These are phyloP conservation scores for Chlamydomonas sphaeroides DNA, from an alignment of 139 green algal genomes.

Conservation along the genomic window DNA sequence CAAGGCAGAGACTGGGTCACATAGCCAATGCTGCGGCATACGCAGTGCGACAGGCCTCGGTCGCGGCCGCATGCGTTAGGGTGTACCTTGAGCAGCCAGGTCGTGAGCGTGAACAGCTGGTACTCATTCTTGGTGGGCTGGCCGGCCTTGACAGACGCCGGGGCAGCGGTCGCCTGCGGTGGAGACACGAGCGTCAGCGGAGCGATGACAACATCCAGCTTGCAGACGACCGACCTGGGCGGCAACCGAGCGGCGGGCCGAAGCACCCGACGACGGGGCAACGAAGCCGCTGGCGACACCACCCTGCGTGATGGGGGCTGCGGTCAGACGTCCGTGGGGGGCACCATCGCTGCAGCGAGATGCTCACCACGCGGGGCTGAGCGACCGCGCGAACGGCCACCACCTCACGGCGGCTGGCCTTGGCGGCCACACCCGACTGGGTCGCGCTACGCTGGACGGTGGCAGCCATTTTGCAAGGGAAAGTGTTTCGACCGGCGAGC, in stretches of 20 bases:
- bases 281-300: background rate
- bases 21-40: no score
- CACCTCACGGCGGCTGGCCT: conserved; percentile 29
- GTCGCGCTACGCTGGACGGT: conserved; percentile 8
- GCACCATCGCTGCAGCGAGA: background rate
- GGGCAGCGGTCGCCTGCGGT: conserved; percentile 6
- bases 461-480: conserved; percentile 34
- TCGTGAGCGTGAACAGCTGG: conserved; percentile 83
- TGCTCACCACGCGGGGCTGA: conserved; percentile 11
- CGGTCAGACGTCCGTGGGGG: background rate
- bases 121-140: conserved; percentile 55
- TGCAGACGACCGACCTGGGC: conserved; percentile 2
- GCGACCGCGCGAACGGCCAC: conserved; percentile 29
- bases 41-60: no score
- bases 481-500: no score
- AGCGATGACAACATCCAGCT: background rate
- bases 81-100: conserved; percentile 86
- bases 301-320: background rate
- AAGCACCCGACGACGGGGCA: background rate
- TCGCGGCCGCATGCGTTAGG: background rate
- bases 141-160: background rate
- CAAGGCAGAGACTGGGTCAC: no score
- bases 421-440: conserved; percentile 27
- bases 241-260: conserved; percentile 28
- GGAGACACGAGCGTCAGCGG: background rate